Base-by-base conservation (phyloP, 441 rosid genomes). In the Populus hybrid region DNA sequence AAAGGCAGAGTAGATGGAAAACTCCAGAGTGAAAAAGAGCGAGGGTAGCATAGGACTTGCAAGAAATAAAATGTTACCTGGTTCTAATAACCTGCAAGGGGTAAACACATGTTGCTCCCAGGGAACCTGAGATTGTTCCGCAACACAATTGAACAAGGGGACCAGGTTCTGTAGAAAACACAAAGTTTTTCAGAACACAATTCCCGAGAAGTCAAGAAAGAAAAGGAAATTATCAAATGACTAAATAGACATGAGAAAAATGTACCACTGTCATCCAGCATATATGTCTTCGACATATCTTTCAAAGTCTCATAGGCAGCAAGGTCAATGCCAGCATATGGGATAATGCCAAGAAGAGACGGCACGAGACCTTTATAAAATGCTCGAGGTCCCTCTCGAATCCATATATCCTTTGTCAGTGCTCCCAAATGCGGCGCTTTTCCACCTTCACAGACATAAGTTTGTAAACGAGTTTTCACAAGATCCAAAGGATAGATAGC, bases 61-160 rank as follows among this genome's bases (percentile, higher is more conserved):
- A 53, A 5, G 10, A 5, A 9, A 2, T 30, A 30, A 70, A 2
- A 20, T 3, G 69, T 59, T 89, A 96, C 98, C 98, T 92, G 73
- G 99, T 96, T 87, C 98, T 87, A 67, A 96, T 84, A 72, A 96
- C 99, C 84, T 93, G 99, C 87, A 96, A 88, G 26, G 99, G 99
- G 80, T 96, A 96, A 78, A 92, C 98, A 76, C 96, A 92, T 6
- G 95, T 88, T 76, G 99, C 99, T 77, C 98, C 99, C 28, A 93
- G 89, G 75, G 93, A 92, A 82, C 95, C 98, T 1, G 99, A 94
- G 42, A 93, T 76, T 83, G 89, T 94, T 81, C 98, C 99, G 79
- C 98, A 94, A 53, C 97, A 88, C 77, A 94, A 83, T 72, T 93
- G 98, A 80, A 92, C 87, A 46, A 93, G 84, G 24, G 98, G 92